phyloP scores from a whole-genome alignment of 805 yeast species.

The Pichia kluyveri region DNA sequence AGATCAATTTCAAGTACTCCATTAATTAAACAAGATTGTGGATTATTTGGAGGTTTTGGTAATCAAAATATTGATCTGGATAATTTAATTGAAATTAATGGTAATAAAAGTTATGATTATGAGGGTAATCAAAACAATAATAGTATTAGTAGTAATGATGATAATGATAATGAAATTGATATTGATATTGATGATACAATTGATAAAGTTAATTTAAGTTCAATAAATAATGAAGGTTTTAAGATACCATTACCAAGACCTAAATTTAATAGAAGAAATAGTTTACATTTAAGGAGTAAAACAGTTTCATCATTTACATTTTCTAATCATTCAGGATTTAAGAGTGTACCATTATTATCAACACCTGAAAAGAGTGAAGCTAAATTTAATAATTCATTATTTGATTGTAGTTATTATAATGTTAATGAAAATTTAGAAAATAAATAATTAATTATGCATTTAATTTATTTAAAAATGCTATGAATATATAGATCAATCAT shows the following conservation, averaged over 20 bases:
- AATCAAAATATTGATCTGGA: constrained; percentile 17
- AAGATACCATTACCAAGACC: constrained; percentile 8
- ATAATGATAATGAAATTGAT: neutral
- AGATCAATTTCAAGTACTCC: neutral
- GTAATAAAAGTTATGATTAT: neutral
- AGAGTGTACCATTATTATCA: constrained; percentile 6
- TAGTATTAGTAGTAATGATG: constrained; percentile 3
- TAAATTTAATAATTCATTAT: neutral
- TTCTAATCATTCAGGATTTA: constrained; percentile 5
- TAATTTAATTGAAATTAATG: constrained; percentile 10
- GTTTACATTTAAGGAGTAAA: constrained; percentile 19
- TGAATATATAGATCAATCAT: neutral
- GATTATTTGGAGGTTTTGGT: constrained; percentile 22
- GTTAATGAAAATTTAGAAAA: neutral
- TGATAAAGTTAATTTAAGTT: constrained; percentile 1
- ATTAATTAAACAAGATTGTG: constrained; percentile 3
- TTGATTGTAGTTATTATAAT: constrained; percentile 1
- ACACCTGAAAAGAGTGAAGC: constrained; percentile 8
- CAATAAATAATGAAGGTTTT: constrained; percentile 3
- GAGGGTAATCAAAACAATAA: too few species aligned
- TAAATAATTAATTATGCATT: neutral
- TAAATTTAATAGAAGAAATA: constrained; percentile 1
- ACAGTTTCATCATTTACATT: constrained; percentile 17
- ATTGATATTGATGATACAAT: neutral
- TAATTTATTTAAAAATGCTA: neutral